Evolutionary conservation across 1,284 basidiomycete genomes (phyloP).

Genomic region (Ganoderma resinaceum): DNA sequence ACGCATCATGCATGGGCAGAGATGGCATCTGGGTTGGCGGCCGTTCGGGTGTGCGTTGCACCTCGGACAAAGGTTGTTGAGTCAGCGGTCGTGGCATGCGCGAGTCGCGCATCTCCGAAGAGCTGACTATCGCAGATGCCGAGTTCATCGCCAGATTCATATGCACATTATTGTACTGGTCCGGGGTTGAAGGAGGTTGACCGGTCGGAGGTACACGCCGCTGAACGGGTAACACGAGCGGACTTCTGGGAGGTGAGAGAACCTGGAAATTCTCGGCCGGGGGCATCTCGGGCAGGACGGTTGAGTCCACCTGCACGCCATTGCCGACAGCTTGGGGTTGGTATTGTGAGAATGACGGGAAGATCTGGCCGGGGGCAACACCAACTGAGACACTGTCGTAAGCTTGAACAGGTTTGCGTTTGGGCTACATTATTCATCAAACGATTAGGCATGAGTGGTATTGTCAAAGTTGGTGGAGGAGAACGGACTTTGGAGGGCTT

Average conservation of each 20-base stretch:
- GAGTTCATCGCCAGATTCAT: slow-evolving; percentile 19
- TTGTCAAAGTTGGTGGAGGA: not conserved
- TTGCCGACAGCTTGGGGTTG: slow-evolving; percentile 17
- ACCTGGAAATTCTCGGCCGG: slow-evolving; percentile 23
- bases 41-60: not conserved
- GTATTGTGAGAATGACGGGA: slow-evolving; percentile 35
- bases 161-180: slow-evolving; percentile 28
- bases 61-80: not conserved
- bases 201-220: slow-evolving; percentile 22
- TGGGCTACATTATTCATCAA: slow-evolving; percentile 11
- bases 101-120: slow-evolving; percentile 17
- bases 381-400: slow-evolving; percentile 30
- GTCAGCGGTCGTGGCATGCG: slow-evolving; percentile 12
- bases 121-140: not conserved
- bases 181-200: slow-evolving; percentile 22
- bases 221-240: slow-evolving; percentile 25
- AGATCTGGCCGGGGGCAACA: slow-evolving; percentile 40
- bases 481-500: slow-evolving; percentile 14
- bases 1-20: slow-evolving; percentile 2
- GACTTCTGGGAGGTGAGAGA: slow-evolving; percentile 18
- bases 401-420: slow-evolving; percentile 29
- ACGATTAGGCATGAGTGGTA: not conserved
- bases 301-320: slow-evolving; percentile 4
- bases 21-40: not conserved
- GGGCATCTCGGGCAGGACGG: slow-evolving; percentile 14